These are phyloP conservation scores for Saccharomycopsis schoenii DNA, from an alignment of 805 yeast species.

Conservation along the genomic window DNA sequence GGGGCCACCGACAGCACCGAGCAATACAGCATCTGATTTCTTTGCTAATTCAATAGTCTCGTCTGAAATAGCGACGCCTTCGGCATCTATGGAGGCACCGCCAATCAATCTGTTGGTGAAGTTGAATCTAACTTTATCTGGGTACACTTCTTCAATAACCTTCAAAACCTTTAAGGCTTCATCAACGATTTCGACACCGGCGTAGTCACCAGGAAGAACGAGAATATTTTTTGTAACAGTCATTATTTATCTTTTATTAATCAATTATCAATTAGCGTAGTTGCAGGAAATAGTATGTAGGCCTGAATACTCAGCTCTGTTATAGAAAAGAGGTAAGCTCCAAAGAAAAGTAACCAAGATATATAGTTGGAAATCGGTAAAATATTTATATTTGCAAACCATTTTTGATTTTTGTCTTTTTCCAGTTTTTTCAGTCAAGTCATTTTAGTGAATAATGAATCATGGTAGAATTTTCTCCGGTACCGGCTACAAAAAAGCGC, in stretches of 20 bases:
- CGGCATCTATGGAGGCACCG: constrained; percentile 97
- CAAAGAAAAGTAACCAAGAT: no score
- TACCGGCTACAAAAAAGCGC: not conserved
- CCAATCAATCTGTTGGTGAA: constrained; percentile 85
- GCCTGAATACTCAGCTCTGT: not conserved
- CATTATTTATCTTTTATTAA: not conserved
- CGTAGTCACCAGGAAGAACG: constrained; percentile 93
- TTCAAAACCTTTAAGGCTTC: constrained; percentile 89
- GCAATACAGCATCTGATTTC: constrained; percentile 83
- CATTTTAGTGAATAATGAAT: not conserved
- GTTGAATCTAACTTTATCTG: constrained; percentile 48
- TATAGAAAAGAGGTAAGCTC: not conserved
- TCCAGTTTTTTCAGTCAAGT: not conserved
- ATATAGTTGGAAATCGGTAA: no score
- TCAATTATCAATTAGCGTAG: no score
- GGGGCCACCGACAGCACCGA: constrained; percentile 99
- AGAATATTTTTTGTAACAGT: constrained; percentile 54
- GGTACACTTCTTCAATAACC: constrained; percentile 56
- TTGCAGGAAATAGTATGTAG: no score
- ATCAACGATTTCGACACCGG: constrained; percentile 78
- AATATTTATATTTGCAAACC: not conserved
- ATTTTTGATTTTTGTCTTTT: not conserved
- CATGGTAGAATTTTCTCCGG: not conserved
- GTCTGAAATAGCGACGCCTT: constrained; percentile 86
- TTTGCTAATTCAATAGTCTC: constrained; percentile 77